Conservation (phyloP, 495 filamentous ascomycete genomes). For the Rostrohypoxylon terebratum region DNA sequence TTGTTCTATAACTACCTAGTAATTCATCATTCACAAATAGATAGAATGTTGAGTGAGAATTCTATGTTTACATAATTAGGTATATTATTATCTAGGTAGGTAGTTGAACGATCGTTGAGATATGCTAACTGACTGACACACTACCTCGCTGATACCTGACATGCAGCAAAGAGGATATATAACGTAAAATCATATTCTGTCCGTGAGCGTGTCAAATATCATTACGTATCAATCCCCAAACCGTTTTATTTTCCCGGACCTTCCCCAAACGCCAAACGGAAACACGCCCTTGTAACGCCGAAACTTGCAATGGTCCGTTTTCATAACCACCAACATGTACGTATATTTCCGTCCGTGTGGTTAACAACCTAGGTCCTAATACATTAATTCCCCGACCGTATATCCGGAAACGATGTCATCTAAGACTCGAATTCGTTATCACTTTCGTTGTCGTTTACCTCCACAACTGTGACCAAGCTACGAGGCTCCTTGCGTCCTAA, state of each 20-base stretch:
- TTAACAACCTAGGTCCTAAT: not conserved
- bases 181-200: constrained; percentile 12
- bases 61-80: constrained; percentile 11
- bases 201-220: constrained; percentile 33
- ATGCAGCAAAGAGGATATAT: constrained; percentile 16
- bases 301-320: constrained; percentile 2
- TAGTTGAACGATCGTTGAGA: constrained; percentile 20
- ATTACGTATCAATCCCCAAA: constrained; percentile 29
- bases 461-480: not conserved
- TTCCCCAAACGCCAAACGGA: constrained; percentile 20
- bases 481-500: not conserved
- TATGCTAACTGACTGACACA: constrained; percentile 25
- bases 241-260: constrained; percentile 18
- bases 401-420: not conserved
- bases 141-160: constrained; percentile 22
- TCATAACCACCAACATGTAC: not conserved
- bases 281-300: constrained; percentile 23
- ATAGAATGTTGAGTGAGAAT: not conserved
- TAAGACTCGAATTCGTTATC: constrained; percentile 14
- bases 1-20: too few species aligned
- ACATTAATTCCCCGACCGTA: not conserved
- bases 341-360: not conserved
- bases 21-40: not conserved
- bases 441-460: constrained; percentile 13
- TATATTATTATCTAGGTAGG: constrained; percentile 29